Evolutionary conservation across 805 yeast species (phyloP).

Genomic region (Lipomyces oligophaga): DNA sequence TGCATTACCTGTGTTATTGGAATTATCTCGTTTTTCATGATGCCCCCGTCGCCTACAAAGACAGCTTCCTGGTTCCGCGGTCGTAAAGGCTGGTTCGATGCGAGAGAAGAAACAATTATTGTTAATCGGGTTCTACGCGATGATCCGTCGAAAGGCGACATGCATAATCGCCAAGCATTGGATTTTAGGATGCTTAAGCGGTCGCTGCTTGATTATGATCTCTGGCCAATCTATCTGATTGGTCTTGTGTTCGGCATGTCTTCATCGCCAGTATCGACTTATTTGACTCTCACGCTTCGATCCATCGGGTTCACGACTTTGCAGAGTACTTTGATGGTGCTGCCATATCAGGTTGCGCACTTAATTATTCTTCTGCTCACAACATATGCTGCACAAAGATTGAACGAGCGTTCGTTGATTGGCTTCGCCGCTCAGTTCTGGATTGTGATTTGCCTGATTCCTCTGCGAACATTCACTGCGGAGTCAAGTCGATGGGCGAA

Average conservation of each 20-base stretch:
- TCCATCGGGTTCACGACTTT: conserved; percentile 52
- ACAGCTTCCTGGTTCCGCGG: conserved; percentile 50
- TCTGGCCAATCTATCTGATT: conserved; percentile 54
- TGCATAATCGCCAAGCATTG: conserved; percentile 58
- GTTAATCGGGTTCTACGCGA: conserved; percentile 60
- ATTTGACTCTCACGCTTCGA: conserved; percentile 50
- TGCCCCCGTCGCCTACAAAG: conserved; percentile 56
- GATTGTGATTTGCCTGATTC: conserved; percentile 18
- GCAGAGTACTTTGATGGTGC: conserved; percentile 49
- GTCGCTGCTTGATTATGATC: conserved; percentile 48
- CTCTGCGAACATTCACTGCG: conserved; percentile 30
- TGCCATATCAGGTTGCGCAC: conserved; percentile 43
- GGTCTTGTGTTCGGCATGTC: conserved; percentile 48
- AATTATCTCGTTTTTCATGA: conserved; percentile 43
- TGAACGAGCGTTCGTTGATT: conserved; percentile 12
- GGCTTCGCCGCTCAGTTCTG: conserved; percentile 21
- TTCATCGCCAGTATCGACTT: conserved; percentile 39
- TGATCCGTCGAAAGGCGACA: conserved; percentile 61
- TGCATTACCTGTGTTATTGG: conserved; percentile 54
- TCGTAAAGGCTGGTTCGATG: conserved; percentile 53
- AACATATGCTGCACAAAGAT: conserved; percentile 11
- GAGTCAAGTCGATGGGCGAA: conserved; percentile 26
- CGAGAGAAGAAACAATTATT: conserved; percentile 53
- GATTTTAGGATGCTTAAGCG: conserved; percentile 41
- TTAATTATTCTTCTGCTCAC: conserved; percentile 31